Base-by-base conservation (phyloP, 129 eudicot genomes). In the Flaveria sonorensis region DNA sequence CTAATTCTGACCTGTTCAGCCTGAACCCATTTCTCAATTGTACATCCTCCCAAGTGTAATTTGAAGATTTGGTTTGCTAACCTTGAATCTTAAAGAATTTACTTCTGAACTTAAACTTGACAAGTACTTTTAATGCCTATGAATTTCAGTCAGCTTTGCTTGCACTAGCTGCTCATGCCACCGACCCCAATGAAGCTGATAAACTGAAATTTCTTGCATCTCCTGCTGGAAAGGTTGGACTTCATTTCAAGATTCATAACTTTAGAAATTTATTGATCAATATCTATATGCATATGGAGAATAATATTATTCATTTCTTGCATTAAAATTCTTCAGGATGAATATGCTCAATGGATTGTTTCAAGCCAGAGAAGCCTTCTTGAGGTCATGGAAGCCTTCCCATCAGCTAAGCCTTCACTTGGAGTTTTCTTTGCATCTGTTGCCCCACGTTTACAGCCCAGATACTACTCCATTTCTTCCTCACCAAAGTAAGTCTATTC, bases 361-460 rank as follows among this genome's bases (percentile, higher is more conserved):
- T 86, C 83, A 48, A 87, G 80, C 73, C 97, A 92, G 75, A 80
- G 92, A 83, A 89, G 96, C 73, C 87, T 92, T 71, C 79, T 92
- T 21, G 96, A 89, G 77, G 89, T 87, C 9, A 77, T 89, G 89
- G 82, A 92, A 47, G 96, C 86, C 81, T 92, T 92, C 75, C 96
- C 96, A 0, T 92, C 97, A 28, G 87, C 96, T 46, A 92, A 89
- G 68, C 97, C 96, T 76, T 91, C 96, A 10, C 88, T 87, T 71
- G 96, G 97, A 51, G 97, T 89, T 60, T 92, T 92, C 79, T 92
- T 92, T 71, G 93, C 96, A 42, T 84, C 89, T 65, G 86, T 92
- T 2, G 89, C 92, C 52, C 96, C 96, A 26, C 91, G 88, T 20
- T 81, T 92, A 72, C 96, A 87, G 75, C 91, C 96, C 46, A 84